phyloP scores from a whole-genome alignment of 2,329 filamentous ascomycete species.

The Microsporum audouinii region DNA sequence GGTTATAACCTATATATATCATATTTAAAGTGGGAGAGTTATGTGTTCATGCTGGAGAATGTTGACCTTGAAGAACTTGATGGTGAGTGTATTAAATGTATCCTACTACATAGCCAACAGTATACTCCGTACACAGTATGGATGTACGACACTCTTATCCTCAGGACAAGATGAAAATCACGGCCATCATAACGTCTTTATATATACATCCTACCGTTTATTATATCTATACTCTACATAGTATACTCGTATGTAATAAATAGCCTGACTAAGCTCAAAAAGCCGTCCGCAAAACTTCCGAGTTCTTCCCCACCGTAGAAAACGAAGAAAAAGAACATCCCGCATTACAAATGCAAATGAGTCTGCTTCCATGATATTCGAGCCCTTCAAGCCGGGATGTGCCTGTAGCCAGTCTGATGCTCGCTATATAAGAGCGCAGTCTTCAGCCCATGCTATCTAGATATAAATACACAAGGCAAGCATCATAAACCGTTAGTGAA shows the following conservation, averaged over 20 bases:
- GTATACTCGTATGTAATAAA: neutral
- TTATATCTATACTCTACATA: neutral
- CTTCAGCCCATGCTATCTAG: neutral
- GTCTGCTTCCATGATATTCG: neutral
- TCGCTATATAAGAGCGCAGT: neutral
- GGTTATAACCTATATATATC: too few species aligned
- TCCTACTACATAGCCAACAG: too few species aligned
- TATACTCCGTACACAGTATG: too few species aligned
- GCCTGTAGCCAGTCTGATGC: neutral
- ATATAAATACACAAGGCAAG: neutral
- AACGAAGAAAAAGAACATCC: neutral
- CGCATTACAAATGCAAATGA: constrained; percentile 2
- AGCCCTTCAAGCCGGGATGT: neutral
- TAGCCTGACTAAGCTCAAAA: neutral
- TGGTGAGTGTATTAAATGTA: too few species aligned
- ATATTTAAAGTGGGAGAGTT: too few species aligned
- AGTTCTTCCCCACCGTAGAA: neutral
- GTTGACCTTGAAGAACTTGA: too few species aligned
- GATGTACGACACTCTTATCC: too few species aligned
- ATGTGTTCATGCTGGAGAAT: too few species aligned
- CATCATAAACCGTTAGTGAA: constrained; percentile 24
- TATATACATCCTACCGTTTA: neutral
- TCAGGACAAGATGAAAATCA: neutral
- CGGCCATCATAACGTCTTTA: neutral
- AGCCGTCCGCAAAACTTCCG: neutral